phyloP scores from a whole-genome alignment of 2,329 filamentous ascomycete species.

The Epichloe glyceriae region DNA sequence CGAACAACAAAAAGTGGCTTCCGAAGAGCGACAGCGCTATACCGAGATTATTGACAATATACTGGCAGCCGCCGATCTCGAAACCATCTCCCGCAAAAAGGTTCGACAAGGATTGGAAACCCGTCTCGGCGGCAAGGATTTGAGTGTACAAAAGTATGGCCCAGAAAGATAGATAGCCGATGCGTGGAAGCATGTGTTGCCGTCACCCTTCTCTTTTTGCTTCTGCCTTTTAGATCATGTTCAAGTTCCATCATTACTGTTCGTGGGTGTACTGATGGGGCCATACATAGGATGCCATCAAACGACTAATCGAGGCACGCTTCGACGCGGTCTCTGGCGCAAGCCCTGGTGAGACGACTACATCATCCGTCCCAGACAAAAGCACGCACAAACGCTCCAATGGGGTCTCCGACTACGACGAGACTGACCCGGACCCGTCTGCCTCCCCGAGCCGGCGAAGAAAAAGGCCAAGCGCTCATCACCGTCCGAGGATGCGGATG shows the following conservation, averaged over 20 bases:
- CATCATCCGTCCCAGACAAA: slow-evolving; percentile 18
- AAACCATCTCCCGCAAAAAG: slow-evolving; percentile 52
- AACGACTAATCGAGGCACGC: slow-evolving; percentile 57
- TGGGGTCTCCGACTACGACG: slow-evolving; percentile 24
- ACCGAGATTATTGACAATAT: slow-evolving; percentile 48
- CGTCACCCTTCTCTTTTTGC: not conserved
- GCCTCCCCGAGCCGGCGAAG: slow-evolving; percentile 31
- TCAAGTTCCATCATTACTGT: not conserved
- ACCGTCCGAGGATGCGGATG: slow-evolving; percentile 61
- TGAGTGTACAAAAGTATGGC: slow-evolving; percentile 41
- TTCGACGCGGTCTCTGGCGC: slow-evolving; percentile 55
- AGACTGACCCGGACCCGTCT: slow-evolving; percentile 37
- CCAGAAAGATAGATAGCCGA: too few species aligned
- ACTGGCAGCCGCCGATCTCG: slow-evolving; percentile 42
- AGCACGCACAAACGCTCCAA: slow-evolving; percentile 23
- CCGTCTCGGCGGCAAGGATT: slow-evolving; percentile 41
- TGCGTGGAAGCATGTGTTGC: too few species aligned
- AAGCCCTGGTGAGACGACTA: slow-evolving; percentile 33
- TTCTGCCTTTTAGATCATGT: not conserved
- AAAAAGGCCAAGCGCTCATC: slow-evolving; percentile 58
- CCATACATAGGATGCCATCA: slow-evolving; percentile 51
- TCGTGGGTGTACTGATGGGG: not conserved
- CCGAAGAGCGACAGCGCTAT: slow-evolving; percentile 38
- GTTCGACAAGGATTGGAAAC: slow-evolving; percentile 44
- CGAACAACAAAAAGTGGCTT: slow-evolving; percentile 26